These are phyloP conservation scores for Euphorbia lathyris DNA, from an alignment of 345 rosid species.

Conservation along the genomic window DNA sequence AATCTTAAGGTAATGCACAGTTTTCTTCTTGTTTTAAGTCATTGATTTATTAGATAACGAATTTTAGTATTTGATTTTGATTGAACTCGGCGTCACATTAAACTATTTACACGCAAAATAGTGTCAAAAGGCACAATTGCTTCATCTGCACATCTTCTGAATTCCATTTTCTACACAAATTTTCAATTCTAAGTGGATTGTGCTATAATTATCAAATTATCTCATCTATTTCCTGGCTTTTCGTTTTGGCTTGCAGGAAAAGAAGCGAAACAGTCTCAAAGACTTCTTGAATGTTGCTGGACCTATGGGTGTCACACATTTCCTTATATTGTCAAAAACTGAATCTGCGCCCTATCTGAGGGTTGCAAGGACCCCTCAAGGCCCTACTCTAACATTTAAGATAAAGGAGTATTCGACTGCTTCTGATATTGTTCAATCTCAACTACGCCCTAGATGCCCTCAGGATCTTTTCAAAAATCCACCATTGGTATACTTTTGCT, in stretches of 20 bases:
- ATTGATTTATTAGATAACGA: background rate
- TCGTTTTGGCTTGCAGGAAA: slow-evolving; percentile 55
- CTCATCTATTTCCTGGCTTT: background rate
- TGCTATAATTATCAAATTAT: slow-evolving; percentile 7
- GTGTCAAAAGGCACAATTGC: background rate
- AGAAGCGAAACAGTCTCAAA: slow-evolving; percentile 72
- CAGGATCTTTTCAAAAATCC: slow-evolving; percentile 81
- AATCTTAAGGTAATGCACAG: slow-evolving; percentile 53
- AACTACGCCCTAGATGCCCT: slow-evolving; percentile 84
- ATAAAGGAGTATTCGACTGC: slow-evolving; percentile 75
- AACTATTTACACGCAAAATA: background rate
- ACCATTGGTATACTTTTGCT: slow-evolving; percentile 59
- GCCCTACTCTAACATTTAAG: slow-evolving; percentile 86
- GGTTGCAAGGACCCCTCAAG: slow-evolving; percentile 95
- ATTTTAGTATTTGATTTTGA: background rate
- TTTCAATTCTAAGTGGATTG: background rate
- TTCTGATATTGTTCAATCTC: slow-evolving; percentile 76
- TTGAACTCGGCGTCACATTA: background rate
- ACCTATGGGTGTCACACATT: slow-evolving; percentile 96
- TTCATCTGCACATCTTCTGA: background rate
- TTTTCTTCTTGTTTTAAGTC: background rate
- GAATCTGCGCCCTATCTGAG: slow-evolving; percentile 58
- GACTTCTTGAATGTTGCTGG: slow-evolving; percentile 92
- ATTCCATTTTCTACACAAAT: background rate
- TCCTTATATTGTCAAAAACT: slow-evolving; percentile 80